These are phyloP conservation scores for Collybiopsis luxurians DNA, from an alignment of 768 basidiomycete species.

Conservation along the genomic window DNA sequence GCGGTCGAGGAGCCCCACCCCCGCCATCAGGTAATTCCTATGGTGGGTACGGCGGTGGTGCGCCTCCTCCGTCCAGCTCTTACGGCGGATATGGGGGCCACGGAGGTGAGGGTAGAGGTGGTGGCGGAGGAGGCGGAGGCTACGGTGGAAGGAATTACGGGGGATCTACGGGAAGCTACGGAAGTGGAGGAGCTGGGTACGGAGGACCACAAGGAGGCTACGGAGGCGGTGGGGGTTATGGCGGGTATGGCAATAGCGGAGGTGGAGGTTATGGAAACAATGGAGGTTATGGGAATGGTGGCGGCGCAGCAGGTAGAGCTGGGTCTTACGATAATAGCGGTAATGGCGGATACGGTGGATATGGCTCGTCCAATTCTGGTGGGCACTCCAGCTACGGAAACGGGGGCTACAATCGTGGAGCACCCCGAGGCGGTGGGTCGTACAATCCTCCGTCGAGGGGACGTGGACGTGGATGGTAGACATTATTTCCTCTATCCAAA, in stretches of 20 bases:
- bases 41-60: constrained; percentile 28
- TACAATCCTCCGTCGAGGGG: constrained; percentile 35
- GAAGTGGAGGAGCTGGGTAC: constrained; percentile 3
- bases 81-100: constrained; percentile 20
- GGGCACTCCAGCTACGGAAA: constrained; percentile 3
- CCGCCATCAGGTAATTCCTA: constrained; percentile 24
- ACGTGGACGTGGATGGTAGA: constrained; percentile 50
- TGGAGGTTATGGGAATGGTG: constrained; percentile 33
- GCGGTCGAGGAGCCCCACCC: constrained; percentile 23
- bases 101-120: constrained; percentile 30
- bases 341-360: constrained; percentile 35
- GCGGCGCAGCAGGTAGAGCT: constrained; percentile 27
- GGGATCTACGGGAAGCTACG: not conserved
- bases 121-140: constrained; percentile 14
- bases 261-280: constrained; percentile 29
- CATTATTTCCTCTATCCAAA: too few relatives aligned
- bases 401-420: constrained; percentile 23
- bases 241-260: constrained; percentile 17
- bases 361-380: constrained; percentile 28
- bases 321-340: constrained; percentile 24
- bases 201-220: constrained; percentile 15
- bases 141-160: constrained; percentile 19
- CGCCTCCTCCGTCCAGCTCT: constrained; percentile 9
- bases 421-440: constrained; percentile 16
- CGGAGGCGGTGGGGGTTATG: constrained; percentile 19